Conservation (phyloP, 225 moss, liverwort and hornwort genomes). For the Straminergon stramineum region DNA sequence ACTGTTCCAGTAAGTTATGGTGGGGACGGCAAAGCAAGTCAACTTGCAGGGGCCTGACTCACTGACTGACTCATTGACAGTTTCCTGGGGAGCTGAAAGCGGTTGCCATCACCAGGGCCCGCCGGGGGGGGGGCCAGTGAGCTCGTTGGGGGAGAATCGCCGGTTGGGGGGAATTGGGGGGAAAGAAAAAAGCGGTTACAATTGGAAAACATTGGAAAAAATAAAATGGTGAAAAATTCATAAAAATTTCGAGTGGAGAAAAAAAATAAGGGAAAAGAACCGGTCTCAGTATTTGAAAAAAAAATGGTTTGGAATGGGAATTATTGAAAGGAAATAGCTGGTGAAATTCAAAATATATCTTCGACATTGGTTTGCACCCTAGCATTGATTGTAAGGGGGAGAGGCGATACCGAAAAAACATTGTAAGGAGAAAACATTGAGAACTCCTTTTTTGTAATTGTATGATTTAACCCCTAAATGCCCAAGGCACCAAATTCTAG, state of each 20-base stretch:
- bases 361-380: background rate
- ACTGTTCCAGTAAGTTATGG: too few relatives aligned
- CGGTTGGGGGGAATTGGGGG: background rate
- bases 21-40: background rate
- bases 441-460: background rate
- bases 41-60: background rate
- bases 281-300: accelerated
- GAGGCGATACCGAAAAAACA: accelerated
- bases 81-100: background rate
- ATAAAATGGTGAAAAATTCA: too few relatives aligned
- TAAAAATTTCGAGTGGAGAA: too few relatives aligned
- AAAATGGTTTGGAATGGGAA: too few relatives aligned
- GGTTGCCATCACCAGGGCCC: background rate
- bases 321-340: background rate
- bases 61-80: background rate
- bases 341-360: background rate
- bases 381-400: background rate
- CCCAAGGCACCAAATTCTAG: too few relatives aligned
- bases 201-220: too few relatives aligned
- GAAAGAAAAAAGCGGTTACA: too few relatives aligned
- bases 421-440: background rate
- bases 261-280: background rate
- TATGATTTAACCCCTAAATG: background rate
- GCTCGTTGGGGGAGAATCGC: too few relatives aligned
- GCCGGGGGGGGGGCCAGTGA: too few relatives aligned